Evolutionary conservation across 116 monocot genomes (phyloP), one percentile per base, ranked within the genome.

Genomic region (Cymodocea nodosa): DNA sequence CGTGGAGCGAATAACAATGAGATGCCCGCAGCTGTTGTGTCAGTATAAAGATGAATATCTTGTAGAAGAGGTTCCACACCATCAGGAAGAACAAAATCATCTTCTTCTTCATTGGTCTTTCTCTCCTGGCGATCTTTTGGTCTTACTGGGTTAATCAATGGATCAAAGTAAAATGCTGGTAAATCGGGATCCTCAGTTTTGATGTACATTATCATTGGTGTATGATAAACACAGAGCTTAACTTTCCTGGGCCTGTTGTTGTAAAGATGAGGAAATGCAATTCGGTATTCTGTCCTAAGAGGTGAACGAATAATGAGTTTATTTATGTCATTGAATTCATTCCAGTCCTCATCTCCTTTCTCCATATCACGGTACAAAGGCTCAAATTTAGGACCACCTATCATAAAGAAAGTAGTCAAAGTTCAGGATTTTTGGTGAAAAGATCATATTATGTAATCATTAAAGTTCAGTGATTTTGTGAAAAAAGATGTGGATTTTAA

Each of bases 291-390:
- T 18, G 94, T 95, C 56, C 94, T 78, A n/a, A 95, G 79, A 52
- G 94, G 94, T 25, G 87, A 87, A 2, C 94, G 90, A 69, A 95
- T 95, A 24, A 95, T 95, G 60, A 95, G 87, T 57, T 95, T 95
- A 71, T 95, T 95, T 52, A 95, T 95, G 65, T 80, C 80, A 69
- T 80, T 80, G 52, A 80, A 80, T 61, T 80, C 80, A 66, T 80
- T 80, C 80, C 94, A 95, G 64, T 95, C 94, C 66, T 95, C 94
- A 44, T 95, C 94, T 51, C 94, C 94, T 76, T 87, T 95, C 75
- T 95, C 94, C 94, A 95, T 95, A 66, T 95, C 94, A 68, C 94
- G 87, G 72, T 90, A 95, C 66, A 95, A 52, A 23, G 94, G 94
- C 71, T 95, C 90, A 83, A 95, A 95, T 56, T 95, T 95, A 6